Evolutionary conservation across 2,329 filamentous ascomycete genomes (phyloP), one percentile per base, ranked within the genome.

Genomic region (Colletotrichum siamense): DNA sequence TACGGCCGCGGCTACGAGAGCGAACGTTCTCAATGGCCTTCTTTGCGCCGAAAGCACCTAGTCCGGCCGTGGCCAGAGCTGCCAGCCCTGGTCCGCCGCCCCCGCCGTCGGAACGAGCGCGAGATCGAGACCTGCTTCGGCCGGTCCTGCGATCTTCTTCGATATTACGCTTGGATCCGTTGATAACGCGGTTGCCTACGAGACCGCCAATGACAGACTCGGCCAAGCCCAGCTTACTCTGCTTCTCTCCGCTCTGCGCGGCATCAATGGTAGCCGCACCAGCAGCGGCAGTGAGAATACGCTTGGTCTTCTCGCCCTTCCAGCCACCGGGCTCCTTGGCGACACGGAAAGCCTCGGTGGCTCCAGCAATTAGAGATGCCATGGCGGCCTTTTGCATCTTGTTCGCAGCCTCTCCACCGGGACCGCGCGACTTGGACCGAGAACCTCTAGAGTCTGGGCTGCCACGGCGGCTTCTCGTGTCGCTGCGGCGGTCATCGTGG

Each of bases 301-400:
- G 95, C 88, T 96, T 97, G 79, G 96, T 95, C 86, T 98, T 98
- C 78, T 95, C 94, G 49, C 96, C 96, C 78, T 93, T 94, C 96
- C 96, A 98, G 59, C 94, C 92, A 71, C 96, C 96, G 4, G 95
- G 94, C 78, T 97, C 94, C 81, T 96, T 98, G 83, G 96, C 93
- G 73, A 96, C 93, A 77, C 95, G 94, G 89, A 98, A 98, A 57
- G 96, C 96, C 85, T 98, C 96, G 71, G 96, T 94, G 55, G 96
- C 96, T 80, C 96, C 96, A 34, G 96, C 96, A 63, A 98, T 91
- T 52, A 98, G 89, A 24, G 96, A 97, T 39, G 96, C 96, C 88
- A 97, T 96, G 83, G 96, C 95, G 39, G 96, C 96, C 85, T 98
- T 95, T 79, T 96, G 93, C 63, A 95, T 91, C 80, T 95, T 95